Evolutionary conservation across 2,329 filamentous ascomycete species (phyloP).

Genomic region (Fusarium nodosum): DNA sequence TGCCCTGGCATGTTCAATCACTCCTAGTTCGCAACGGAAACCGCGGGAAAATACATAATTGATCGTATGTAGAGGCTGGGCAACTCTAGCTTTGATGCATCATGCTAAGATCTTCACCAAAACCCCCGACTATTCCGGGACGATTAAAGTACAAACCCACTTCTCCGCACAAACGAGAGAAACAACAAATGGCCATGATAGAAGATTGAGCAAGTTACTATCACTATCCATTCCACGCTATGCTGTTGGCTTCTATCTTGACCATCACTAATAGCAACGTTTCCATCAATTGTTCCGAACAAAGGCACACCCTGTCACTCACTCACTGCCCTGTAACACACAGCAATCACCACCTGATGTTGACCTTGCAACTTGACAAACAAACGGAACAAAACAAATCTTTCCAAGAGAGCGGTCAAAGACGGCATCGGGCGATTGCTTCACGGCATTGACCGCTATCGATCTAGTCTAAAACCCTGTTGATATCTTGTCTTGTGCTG

Average conservation of each 20-base stretch:
- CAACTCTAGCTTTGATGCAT: neutral
- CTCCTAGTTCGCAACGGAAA: slow-evolving; percentile 3
- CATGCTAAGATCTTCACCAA: neutral
- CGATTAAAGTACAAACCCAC: slow-evolving; percentile 29
- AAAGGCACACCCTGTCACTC: slow-evolving; percentile 1
- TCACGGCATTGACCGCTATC: slow-evolving; percentile 43
- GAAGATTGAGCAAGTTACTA: slow-evolving; percentile 3
- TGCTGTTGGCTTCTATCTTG: slow-evolving; percentile 8
- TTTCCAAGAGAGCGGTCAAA: slow-evolving; percentile 41
- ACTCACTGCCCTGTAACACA: neutral
- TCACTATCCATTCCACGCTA: neutral
- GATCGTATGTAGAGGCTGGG: slow-evolving; percentile 12
- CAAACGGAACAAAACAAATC: slow-evolving; percentile 3
- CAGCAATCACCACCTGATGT: slow-evolving; percentile 1
- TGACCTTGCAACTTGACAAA: slow-evolving; percentile 2
- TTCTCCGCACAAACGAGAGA: slow-evolving; percentile 41
- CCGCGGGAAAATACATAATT: slow-evolving; percentile 14
- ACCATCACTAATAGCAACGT: slow-evolving; percentile 18
- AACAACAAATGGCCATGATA: slow-evolving; percentile 23
- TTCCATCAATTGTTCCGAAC: slow-evolving; percentile 18
- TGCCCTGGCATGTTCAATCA: slow-evolving; percentile 32
- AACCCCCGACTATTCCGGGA: neutral
- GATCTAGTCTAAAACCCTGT: slow-evolving; percentile 19
- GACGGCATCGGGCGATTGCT: slow-evolving; percentile 31
- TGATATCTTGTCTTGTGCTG: neutral